phyloP scores from a whole-genome alignment of 352 stramenopile species.

The Globisporangium mamillatum region DNA sequence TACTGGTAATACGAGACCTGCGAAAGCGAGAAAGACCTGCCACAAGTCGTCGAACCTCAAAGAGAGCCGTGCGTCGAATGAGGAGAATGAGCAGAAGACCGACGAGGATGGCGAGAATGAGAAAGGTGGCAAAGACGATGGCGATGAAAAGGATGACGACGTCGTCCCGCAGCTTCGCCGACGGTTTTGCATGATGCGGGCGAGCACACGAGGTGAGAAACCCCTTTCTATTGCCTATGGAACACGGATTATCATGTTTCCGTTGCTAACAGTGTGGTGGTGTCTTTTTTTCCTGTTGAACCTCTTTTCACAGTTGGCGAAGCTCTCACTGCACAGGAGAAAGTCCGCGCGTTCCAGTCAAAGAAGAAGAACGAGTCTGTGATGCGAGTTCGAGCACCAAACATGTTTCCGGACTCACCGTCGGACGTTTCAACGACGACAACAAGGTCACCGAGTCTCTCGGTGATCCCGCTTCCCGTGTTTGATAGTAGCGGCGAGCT shows the following conservation, averaged over 20 bases:
- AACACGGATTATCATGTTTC: background rate
- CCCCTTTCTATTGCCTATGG: background rate
- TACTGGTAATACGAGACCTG: background rate
- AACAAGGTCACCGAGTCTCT: background rate
- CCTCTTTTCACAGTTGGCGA: background rate
- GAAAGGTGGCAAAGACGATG: background rate
- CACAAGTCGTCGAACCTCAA: background rate
- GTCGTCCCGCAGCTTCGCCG: conserved; percentile 13
- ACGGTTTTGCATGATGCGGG: conserved; percentile 35
- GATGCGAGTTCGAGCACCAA: conserved; percentile 10
- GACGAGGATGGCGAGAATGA: background rate
- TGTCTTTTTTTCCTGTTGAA: background rate
- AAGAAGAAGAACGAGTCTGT: background rate
- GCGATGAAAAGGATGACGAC: conserved; percentile 2
- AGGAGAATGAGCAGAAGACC: background rate
- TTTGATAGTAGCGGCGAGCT: conserved; percentile 6
- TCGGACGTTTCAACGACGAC: background rate
- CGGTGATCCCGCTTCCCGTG: background rate
- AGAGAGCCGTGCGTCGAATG: background rate
- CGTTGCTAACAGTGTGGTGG: background rate
- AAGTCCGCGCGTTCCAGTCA: conserved; percentile 1
- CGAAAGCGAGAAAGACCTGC: background rate
- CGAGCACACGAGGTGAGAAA: conserved; percentile 26
- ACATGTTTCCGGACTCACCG: conserved; percentile 16
- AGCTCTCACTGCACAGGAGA: conserved; percentile 6